Conservation (phyloP, 2,329 filamentous ascomycete genomes). For the Stachybotrys elegans region DNA sequence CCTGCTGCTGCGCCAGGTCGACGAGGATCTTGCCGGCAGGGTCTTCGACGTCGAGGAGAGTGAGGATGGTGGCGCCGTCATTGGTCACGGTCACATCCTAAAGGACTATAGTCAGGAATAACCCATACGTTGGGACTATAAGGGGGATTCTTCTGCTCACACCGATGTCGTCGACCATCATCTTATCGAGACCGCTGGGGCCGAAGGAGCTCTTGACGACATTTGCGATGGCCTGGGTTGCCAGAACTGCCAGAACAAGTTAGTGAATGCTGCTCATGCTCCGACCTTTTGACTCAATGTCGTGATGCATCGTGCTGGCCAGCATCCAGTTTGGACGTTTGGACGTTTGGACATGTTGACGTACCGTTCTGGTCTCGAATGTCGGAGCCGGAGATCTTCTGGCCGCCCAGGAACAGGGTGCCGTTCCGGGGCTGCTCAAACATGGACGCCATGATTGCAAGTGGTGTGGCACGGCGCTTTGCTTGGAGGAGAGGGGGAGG, state of each 20-base stretch:
- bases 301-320: no score
- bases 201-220: conserved; percentile 99
- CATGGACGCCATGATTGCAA: conserved; percentile 74
- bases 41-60: conserved; percentile 92
- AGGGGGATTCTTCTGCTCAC: conserved; percentile 45
- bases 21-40: conserved; percentile 98
- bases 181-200: conserved; percentile 95
- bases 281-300: no score
- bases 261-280: no score
- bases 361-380: conserved; percentile 94
- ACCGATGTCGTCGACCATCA: conserved; percentile 99
- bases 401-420: conserved; percentile 92
- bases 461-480: no score
- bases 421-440: conserved; percentile 95
- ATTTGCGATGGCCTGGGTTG: conserved; percentile 96
- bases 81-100: conserved; percentile 98
- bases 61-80: conserved; percentile 95
- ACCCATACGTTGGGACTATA: conserved; percentile 4
- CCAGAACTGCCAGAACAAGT: conserved; percentile 58
- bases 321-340: no score
- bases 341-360: conserved; percentile 11
- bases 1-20: conserved; percentile 95
- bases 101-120: no score
- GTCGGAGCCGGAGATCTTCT: conserved; percentile 95
- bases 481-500: conserved; percentile 1